Percentiles rank a stretch among this genome's conserved stretches.
Conservation (phyloP, 2,329 filamentous ascomycete species). For the Elsinoe arachidis region DNA sequence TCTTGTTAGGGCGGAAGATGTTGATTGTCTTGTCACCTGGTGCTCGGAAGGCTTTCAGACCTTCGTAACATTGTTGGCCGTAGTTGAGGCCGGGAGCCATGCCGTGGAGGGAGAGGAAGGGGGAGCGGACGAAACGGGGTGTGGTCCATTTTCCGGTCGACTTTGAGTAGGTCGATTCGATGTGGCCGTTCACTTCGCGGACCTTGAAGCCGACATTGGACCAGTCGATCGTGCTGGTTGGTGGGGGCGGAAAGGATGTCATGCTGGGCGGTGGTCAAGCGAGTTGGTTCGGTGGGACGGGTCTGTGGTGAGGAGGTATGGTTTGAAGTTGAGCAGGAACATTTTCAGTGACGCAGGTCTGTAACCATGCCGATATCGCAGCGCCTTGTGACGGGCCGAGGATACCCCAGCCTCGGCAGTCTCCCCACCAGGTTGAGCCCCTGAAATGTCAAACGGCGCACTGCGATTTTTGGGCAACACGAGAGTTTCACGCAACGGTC, state of each 20-base stretch:
- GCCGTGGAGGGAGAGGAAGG: conserved; percentile 81
- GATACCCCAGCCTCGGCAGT: not conserved
- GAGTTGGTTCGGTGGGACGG: not conserved
- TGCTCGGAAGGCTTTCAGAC: conserved; percentile 34
- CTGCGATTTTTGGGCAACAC: conserved; percentile 1
- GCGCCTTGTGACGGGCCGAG: not conserved
- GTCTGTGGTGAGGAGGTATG: not conserved
- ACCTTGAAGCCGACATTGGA: conserved; percentile 85
- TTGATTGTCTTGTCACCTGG: conserved; percentile 20
- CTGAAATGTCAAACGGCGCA: conserved; percentile 6
- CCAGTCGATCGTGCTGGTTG: conserved; percentile 84
- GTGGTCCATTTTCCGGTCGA: conserved; percentile 68
- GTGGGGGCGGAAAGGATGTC: conserved; percentile 60
- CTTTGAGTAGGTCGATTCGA: conserved; percentile 75
- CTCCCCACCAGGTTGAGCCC: not conserved
- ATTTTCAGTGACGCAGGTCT: conserved; percentile 6
- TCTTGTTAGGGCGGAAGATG: conserved; percentile 26
- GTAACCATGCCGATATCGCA: not conserved
- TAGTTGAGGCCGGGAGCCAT: conserved; percentile 96
- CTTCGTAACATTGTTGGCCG: conserved; percentile 94
- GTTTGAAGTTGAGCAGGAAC: not conserved
- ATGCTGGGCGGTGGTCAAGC: conserved; percentile 20
- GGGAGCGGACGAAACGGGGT: conserved; percentile 71
- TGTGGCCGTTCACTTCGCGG: conserved; percentile 76
- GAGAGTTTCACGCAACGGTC: conserved; percentile 7